These are phyloP conservation scores for Mrakia frigida DNA, from an alignment of 768 basidiomycete species.

Conservation along the genomic window DNA sequence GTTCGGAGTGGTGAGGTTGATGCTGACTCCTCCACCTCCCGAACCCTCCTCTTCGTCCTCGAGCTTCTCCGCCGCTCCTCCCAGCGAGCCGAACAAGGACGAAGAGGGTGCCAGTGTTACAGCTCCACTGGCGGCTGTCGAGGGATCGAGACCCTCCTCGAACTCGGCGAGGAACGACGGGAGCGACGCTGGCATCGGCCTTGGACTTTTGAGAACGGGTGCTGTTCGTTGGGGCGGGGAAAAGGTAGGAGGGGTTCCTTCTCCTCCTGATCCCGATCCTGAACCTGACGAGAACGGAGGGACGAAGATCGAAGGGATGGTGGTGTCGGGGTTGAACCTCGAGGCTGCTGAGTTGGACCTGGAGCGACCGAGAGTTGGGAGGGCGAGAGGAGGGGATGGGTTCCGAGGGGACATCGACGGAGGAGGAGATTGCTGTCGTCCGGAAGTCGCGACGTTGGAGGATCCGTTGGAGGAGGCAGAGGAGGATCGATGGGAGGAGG, in stretches of 20 bases:
- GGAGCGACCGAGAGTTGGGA: not conserved
- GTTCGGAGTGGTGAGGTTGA: constrained; percentile 1
- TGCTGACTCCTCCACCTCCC: not conserved
- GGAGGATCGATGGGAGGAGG: not conserved
- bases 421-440: not conserved
- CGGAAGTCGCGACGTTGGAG: not conserved
- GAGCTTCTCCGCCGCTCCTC: not conserved
- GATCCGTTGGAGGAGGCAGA: not conserved
- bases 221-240: not conserved
- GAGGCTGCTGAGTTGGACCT: not conserved
- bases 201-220: constrained; percentile 24
- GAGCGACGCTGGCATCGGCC: constrained; percentile 18
- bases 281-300: not conserved
- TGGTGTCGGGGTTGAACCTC: not conserved
- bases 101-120: not conserved
- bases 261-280: too few relatives aligned
- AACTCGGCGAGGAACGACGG: constrained; percentile 16
- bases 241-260: not conserved
- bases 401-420: not conserved
- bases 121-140: not conserved
- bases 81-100: not conserved
- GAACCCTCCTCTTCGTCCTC: not conserved
- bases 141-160: not conserved
- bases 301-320: not conserved
- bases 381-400: not conserved